Conservation (phyloP, 805 yeast genomes). For the Myxozyma neglecta region DNA sequence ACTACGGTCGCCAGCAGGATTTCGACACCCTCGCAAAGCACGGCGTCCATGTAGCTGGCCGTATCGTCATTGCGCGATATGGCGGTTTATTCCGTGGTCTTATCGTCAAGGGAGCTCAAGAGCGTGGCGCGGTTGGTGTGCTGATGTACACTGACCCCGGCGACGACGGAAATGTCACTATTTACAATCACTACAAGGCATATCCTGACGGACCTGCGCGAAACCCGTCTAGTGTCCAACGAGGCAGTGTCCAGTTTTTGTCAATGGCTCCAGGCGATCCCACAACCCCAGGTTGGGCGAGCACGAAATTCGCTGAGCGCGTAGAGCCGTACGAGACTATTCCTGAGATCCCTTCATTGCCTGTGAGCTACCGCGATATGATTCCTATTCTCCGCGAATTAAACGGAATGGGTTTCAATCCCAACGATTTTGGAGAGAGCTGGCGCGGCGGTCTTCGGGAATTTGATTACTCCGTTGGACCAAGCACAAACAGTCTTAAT, state of each 20-base stretch:
- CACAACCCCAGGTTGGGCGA: slow-evolving; percentile 68
- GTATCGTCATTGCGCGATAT: slow-evolving; percentile 66
- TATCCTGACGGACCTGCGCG: slow-evolving; percentile 79
- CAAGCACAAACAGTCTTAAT: slow-evolving; percentile 49
- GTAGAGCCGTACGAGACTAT: slow-evolving; percentile 51
- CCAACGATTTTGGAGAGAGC: slow-evolving; percentile 45
- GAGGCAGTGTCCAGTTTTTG: slow-evolving; percentile 70
- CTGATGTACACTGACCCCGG: slow-evolving; percentile 69
- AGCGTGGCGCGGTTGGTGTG: slow-evolving; percentile 66
- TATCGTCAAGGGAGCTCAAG: slow-evolving; percentile 75
- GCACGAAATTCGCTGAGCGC: slow-evolving; percentile 52
- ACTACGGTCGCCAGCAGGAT: slow-evolving; percentile 66
- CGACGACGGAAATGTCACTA: slow-evolving; percentile 51
- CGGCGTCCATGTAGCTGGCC: slow-evolving; percentile 55
- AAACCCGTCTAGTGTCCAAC: slow-evolving; percentile 71
- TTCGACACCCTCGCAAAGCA: slow-evolving; percentile 49
- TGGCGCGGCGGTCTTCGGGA: slow-evolving; percentile 51
- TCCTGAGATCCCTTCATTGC: slow-evolving; percentile 69
- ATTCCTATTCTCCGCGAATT: slow-evolving; percentile 59
- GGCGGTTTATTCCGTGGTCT: slow-evolving; percentile 69
- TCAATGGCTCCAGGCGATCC: slow-evolving; percentile 74
- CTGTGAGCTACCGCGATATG: slow-evolving; percentile 58
- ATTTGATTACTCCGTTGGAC: slow-evolving; percentile 56
- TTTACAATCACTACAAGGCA: slow-evolving; percentile 57
- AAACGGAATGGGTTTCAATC: slow-evolving; percentile 56